Base-by-base conservation (phyloP, 1,284 basidiomycete species). In the Ustilago xerochloae region DNA sequence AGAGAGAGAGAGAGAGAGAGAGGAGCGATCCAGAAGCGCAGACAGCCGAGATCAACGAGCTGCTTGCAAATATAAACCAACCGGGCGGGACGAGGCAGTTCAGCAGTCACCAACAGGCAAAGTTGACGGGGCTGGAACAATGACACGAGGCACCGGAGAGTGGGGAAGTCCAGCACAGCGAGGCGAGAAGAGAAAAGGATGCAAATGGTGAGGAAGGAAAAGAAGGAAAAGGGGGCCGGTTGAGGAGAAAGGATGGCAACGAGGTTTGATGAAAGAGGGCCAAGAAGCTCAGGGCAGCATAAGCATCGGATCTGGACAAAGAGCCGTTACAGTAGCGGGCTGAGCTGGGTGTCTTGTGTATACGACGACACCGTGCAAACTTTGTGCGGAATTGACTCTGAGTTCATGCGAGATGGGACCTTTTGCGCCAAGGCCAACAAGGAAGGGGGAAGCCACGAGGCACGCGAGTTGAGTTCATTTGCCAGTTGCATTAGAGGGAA, bases 231-330 rank as follows among this genome's bases (percentile, higher is more conserved):
- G 49, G 53, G 63, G 63, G 47, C 52, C 53, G 24, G 64, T 67
- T 67, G 64, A 67, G 45, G 26, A 30, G 54, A 53, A 67, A 57
- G 43, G 53, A 43, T 20, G 26, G 58, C 64, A 61, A 67, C 64
- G 22, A 26, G 47, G 26, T 26, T 33, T 29, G 49, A 52, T 48
- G 36, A 51, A 47, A 45, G 48, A 56, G 41, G 58, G 54, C 46
- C 39, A 54, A 60, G 43, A 51, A 45, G 50, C 39, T 39, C 22
- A 18, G 12, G 33, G 24, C 16, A 30, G 32, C 22, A 5, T 18
- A 22, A 47, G 54, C 20, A 12, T 9, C 9, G 16, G 39, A 28
- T 35, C 6, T 18, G 41, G n/a, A n/a, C n/a, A n/a, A n/a, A n/a
- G n/a, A n/a, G n/a, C n/a, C n/a, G n/a, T n/a, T n/a, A n/a, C n/a